phyloP scores from a whole-genome alignment of 2,329 filamentous ascomycete genomes.

The Allantophomopsis cytisporea region DNA sequence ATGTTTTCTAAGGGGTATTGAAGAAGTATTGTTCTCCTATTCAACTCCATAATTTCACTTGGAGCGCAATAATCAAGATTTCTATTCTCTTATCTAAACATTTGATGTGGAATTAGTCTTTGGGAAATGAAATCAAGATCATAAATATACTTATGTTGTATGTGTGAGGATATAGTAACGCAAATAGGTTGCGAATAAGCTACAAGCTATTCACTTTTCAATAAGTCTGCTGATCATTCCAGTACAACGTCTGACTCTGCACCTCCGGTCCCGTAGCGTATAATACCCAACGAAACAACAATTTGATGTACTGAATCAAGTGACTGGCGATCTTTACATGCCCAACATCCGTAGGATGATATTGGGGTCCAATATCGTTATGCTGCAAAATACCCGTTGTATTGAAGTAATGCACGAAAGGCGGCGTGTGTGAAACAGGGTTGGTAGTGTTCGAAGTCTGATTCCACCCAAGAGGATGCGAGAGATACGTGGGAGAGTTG shows the following conservation, averaged over 20 bases:
- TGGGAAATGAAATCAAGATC: too few species aligned
- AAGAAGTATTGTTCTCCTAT: too few species aligned
- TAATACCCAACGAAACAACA: conserved; percentile 41
- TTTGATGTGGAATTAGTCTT: too few species aligned
- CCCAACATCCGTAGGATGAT: conserved; percentile 46
- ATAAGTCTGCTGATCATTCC: conserved; percentile 34
- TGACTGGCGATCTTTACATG: conserved; percentile 48
- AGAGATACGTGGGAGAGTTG: conserved; percentile 28
- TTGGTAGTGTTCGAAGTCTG: conserved; percentile 33
- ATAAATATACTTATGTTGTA: too few species aligned
- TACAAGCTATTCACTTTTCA: conserved; percentile 13
- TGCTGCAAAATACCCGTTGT: conserved; percentile 46
- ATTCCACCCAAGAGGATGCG: conserved; percentile 26
- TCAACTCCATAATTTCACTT: too few species aligned
- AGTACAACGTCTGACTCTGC: conserved; percentile 32
- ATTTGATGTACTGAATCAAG: conserved; percentile 39
- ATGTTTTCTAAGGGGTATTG: too few species aligned
- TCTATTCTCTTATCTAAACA: too few species aligned
- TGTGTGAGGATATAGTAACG: too few species aligned
- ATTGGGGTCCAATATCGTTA: conserved; percentile 44
- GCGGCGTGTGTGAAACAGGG: conserved; percentile 25
- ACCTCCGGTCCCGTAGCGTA: conserved; percentile 40
- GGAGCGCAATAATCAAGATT: too few species aligned
- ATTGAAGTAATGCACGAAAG: conserved; percentile 47
- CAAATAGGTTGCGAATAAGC: conserved; percentile 3